Conservation (phyloP, 2,329 filamentous ascomycete genomes). For the Clarireedia hainanense region DNA sequence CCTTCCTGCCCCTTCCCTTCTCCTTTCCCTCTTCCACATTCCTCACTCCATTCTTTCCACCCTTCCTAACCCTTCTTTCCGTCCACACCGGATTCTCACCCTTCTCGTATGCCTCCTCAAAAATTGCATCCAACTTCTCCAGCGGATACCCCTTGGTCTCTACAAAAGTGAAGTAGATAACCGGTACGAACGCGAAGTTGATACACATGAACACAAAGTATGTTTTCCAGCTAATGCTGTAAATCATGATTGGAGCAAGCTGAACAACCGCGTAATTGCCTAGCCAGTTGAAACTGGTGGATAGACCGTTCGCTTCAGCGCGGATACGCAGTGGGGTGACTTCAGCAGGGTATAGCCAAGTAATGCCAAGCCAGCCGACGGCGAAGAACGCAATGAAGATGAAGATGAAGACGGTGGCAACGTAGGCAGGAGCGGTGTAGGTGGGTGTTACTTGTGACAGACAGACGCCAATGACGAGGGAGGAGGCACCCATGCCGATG, state of each 20-base stretch:
- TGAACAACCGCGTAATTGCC: slow-evolving; percentile 58
- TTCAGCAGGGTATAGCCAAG: slow-evolving; percentile 48
- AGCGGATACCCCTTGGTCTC: slow-evolving; percentile 7
- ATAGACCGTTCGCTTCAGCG: slow-evolving; percentile 50
- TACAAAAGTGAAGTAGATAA: slow-evolving; percentile 5
- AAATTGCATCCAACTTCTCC: slow-evolving; percentile 4
- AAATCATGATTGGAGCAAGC: slow-evolving; percentile 36
- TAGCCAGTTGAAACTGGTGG: slow-evolving; percentile 35
- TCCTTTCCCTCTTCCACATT: neutral
- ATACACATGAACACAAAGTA: slow-evolving; percentile 27
- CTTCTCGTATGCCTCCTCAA: slow-evolving; percentile 7
- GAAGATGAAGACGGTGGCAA: slow-evolving; percentile 33
- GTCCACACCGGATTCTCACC: slow-evolving; percentile 8
- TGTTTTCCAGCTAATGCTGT: slow-evolving; percentile 21
- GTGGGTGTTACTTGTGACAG: slow-evolving; percentile 44
- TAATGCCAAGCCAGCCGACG: slow-evolving; percentile 44
- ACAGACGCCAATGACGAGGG: slow-evolving; percentile 38
- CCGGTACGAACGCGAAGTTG: slow-evolving; percentile 4
- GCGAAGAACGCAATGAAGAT: slow-evolving; percentile 47
- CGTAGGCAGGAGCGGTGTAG: slow-evolving; percentile 23
- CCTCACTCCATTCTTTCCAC: neutral
- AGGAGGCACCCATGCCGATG: slow-evolving; percentile 54
- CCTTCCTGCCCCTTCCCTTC: neutral
- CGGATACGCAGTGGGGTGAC: slow-evolving; percentile 44
- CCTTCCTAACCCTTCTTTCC: slow-evolving; percentile 3